Evolutionary conservation across 2,329 filamentous ascomycete species (phyloP).

Genomic region (Scorias spongiosa): DNA sequence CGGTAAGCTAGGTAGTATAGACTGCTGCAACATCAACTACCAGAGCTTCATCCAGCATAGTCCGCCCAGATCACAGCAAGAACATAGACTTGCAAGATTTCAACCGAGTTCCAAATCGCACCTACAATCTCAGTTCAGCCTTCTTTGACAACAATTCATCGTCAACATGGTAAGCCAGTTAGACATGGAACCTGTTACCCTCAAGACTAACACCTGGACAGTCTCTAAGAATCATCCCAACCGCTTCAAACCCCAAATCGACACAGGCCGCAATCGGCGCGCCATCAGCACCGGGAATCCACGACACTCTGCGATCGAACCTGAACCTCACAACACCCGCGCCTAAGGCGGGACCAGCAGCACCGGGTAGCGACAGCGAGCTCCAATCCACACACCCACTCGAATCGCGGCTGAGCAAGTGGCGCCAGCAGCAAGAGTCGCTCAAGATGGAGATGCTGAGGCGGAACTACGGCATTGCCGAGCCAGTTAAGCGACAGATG

Average conservation of each 20-base stretch:
- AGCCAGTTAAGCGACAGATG: conserved; percentile 87
- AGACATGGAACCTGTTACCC: no score
- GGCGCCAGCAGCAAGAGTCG: conserved; percentile 76
- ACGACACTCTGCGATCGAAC: conserved; percentile 82
- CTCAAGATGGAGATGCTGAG: conserved; percentile 81
- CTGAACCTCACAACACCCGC: conserved; percentile 41
- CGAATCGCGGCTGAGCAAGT: conserved; percentile 73
- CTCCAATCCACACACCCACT: conserved; percentile 72
- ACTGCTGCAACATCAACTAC: no score
- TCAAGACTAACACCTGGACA: conserved; percentile 4
- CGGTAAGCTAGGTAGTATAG: no score
- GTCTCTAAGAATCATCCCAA: conserved; percentile 69
- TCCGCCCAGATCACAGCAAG: no score
- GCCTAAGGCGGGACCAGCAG: conserved; percentile 33
- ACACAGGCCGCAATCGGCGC: conserved; percentile 44
- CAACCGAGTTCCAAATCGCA: no score
- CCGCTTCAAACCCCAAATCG: conserved; percentile 42
- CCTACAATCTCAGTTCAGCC: no score
- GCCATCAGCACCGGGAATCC: conserved; percentile 81
- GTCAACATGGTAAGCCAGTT: not conserved
- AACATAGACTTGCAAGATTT: no score
- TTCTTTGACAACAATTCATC: not conserved
- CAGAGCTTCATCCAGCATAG: no score
- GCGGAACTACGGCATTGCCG: conserved; percentile 77
- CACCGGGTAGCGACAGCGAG: conserved; percentile 18